Evolutionary conservation across 1,284 basidiomycete species (phyloP).

Genomic region (Trichosporon sp.): DNA sequence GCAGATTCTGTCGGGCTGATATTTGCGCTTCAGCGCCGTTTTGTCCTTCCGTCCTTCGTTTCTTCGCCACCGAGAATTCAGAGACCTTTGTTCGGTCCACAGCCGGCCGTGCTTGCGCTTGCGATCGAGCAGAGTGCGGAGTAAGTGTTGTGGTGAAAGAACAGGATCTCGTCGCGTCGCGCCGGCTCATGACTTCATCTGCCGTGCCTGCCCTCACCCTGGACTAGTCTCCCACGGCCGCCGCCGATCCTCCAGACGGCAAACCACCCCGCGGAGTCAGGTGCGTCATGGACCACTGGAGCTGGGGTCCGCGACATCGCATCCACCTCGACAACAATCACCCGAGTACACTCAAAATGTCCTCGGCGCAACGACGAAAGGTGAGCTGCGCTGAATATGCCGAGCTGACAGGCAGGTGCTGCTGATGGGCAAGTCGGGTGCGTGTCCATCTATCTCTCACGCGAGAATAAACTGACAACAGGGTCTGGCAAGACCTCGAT

Average conservation of each 20-base stretch:
- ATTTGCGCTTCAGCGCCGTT: neutral
- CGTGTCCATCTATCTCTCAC: constrained; percentile 4
- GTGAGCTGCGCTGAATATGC: constrained; percentile 18
- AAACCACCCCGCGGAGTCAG: neutral
- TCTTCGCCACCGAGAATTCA: neutral
- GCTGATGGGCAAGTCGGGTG: constrained; percentile 85
- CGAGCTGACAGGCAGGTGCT: constrained; percentile 56
- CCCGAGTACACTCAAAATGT: constrained; percentile 24
- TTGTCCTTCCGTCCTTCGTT: neutral
- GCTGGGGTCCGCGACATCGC: neutral
- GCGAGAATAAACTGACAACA: constrained; percentile 10
- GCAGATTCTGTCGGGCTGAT: neutral
- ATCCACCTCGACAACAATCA: constrained; percentile 9
- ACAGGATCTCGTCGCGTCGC: neutral
- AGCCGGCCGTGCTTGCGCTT: neutral
- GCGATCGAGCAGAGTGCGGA: neutral
- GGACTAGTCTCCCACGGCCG: constrained; percentile 21
- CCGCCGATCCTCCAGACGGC: neutral
- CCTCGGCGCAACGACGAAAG: constrained; percentile 39
- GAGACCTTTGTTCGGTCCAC: neutral
- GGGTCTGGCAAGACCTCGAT: constrained; percentile 78
- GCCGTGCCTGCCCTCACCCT: neutral
- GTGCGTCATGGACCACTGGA: constrained; percentile 3
- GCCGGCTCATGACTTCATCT: neutral
- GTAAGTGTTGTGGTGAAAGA: neutral